phyloP scores from a whole-genome alignment of 768 basidiomycete species.

The Lentinus brumalis region DNA sequence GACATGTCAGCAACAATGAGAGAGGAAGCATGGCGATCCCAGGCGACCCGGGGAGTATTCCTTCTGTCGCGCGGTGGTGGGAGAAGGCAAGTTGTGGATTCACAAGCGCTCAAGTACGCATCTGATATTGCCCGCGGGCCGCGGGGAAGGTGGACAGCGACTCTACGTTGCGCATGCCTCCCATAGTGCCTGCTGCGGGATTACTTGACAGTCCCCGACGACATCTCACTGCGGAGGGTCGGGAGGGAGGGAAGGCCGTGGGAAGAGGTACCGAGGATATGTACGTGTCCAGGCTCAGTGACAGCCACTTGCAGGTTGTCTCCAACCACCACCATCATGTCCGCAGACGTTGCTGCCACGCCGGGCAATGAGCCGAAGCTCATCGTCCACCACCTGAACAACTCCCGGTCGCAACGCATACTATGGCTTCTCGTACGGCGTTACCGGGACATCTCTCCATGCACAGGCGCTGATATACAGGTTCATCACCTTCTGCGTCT shows the following conservation, averaged over 20 bases:
- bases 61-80: too few relatives aligned
- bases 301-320: background rate
- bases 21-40: background rate
- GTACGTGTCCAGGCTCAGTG: background rate
- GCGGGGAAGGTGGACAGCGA: too few relatives aligned
- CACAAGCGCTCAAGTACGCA: too few relatives aligned
- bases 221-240: too few relatives aligned
- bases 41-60: background rate
- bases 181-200: too few relatives aligned
- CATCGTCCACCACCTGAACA: constrained; percentile 46
- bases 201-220: too few relatives aligned
- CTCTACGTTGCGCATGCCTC: too few relatives aligned
- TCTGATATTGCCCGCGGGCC: too few relatives aligned
- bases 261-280: too few relatives aligned
- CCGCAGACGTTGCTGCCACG: background rate
- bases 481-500: background rate
- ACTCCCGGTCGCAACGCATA: constrained; percentile 52
- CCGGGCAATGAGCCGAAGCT: constrained; percentile 14
- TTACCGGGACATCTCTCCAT: background rate
- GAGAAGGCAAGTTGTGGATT: too few relatives aligned
- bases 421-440: constrained; percentile 45
- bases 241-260: too few relatives aligned
- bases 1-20: background rate
- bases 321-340: constrained; percentile 14
- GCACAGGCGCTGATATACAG: background rate